These are phyloP conservation scores for Earliella scabrosa DNA, from an alignment of 1,284 basidiomycete species.

Conservation along the genomic window DNA sequence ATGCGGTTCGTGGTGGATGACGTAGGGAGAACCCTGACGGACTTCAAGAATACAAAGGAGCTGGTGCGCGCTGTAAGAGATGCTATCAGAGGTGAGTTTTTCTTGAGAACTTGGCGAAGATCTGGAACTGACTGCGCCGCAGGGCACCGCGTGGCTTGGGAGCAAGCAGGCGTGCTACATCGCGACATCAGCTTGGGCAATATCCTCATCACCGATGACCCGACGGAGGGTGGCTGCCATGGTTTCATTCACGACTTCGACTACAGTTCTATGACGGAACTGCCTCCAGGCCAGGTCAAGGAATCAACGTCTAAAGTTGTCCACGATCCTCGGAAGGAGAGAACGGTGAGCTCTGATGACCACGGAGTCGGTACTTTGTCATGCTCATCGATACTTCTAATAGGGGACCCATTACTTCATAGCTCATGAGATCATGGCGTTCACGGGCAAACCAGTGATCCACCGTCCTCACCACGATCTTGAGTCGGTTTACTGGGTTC, in stretches of 20 bases:
- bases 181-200: slow-evolving; percentile 10
- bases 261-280: neutral
- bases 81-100: slow-evolving; percentile 19
- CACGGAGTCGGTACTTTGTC: too few relatives aligned
- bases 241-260: slow-evolving; percentile 16
- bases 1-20: slow-evolving; percentile 16
- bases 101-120: too few relatives aligned
- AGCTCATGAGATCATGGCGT: too few relatives aligned
- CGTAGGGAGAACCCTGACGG: slow-evolving; percentile 13
- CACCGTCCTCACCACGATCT: slow-evolving; percentile 20
- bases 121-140: neutral
- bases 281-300: neutral
- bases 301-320: too few relatives aligned
- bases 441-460: neutral
- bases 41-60: slow-evolving; percentile 17
- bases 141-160: slow-evolving; percentile 10
- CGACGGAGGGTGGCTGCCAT: neutral
- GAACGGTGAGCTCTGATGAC: too few relatives aligned
- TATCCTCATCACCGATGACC: slow-evolving; percentile 2
- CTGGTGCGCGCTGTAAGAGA: slow-evolving; percentile 15
- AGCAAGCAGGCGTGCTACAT: slow-evolving; percentile 1
- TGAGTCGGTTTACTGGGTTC: slow-evolving; percentile 23
- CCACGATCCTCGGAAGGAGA: too few relatives aligned
- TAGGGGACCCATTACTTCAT: neutral
- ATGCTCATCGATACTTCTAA: neutral